These are phyloP conservation scores for Streptanthus diversifolius DNA, from an alignment of 345 rosid genomes.

Conservation along the genomic window DNA sequence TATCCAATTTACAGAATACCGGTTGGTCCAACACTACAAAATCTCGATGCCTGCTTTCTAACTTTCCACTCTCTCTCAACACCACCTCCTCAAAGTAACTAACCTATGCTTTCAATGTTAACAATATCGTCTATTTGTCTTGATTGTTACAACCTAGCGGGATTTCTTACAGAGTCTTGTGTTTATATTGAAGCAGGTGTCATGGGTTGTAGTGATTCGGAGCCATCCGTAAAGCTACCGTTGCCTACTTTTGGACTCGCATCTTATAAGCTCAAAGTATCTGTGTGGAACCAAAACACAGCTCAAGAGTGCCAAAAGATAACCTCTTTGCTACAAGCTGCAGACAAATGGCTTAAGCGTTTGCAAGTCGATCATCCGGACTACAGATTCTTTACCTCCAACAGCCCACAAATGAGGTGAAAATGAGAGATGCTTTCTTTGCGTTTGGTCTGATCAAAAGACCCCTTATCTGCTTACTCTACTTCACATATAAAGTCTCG, in stretches of 20 bases:
- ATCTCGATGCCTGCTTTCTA: conserved; percentile 88
- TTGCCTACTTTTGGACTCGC: conserved; percentile 80
- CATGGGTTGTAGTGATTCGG: conserved; percentile 31
- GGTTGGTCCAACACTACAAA: conserved; percentile 78
- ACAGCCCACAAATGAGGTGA: conserved; percentile 44
- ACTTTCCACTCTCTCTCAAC: conserved; percentile 67
- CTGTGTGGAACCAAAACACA: conserved; percentile 69
- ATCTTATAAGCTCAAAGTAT: conserved; percentile 65
- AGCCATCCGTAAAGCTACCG: conserved; percentile 44
- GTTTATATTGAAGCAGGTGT: conserved; percentile 37
- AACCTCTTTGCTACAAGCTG: conserved; percentile 50
- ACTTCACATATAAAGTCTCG: conserved; percentile 21
- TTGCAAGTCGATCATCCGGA: conserved; percentile 77
- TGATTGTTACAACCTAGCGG: background rate
- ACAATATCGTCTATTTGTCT: background rate
- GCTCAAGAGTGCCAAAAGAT: conserved; percentile 49
- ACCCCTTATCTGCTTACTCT: conserved; percentile 12
- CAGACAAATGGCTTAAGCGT: conserved; percentile 70
- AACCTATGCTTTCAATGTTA: background rate
- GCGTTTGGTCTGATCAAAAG: conserved; percentile 14
- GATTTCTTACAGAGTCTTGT: conserved; percentile 15
- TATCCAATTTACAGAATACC: conserved; percentile 90
- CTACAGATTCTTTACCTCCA: conserved; percentile 61
- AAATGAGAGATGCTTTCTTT: background rate
- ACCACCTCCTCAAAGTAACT: conserved; percentile 46